Conservation (phyloP, 2,329 filamentous ascomycete species). For the Fusarium ambrosium region DNA sequence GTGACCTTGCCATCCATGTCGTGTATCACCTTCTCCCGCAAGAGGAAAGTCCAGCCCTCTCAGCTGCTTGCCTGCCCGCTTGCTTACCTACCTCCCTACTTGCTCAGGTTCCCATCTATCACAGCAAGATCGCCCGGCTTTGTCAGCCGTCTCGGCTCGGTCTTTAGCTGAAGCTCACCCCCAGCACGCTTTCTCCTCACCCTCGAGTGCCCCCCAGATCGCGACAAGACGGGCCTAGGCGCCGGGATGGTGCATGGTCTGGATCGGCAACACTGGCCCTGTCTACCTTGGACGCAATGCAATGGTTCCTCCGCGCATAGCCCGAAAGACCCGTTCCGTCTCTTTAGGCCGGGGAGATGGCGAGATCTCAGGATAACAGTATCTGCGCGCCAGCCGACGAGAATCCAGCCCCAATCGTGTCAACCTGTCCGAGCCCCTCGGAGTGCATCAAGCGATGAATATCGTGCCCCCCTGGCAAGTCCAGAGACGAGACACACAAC, state of each 20-base stretch:
- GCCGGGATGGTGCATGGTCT: slow-evolving; percentile 9
- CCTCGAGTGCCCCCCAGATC: slow-evolving; percentile 8
- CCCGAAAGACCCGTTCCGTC: neutral
- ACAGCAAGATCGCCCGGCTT: neutral
- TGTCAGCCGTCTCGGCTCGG: slow-evolving; percentile 13
- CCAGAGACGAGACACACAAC: slow-evolving; percentile 23
- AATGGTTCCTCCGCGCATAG: slow-evolving; percentile 21
- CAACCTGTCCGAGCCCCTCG: slow-evolving; percentile 8
- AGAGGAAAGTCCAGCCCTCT: slow-evolving; percentile 22
- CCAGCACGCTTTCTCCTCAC: neutral
- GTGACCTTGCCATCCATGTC: neutral
- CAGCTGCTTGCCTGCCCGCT: neutral
- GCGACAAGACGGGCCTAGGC: slow-evolving; percentile 13
- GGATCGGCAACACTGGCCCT: neutral
- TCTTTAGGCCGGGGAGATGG: slow-evolving; percentile 12
- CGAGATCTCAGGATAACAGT: slow-evolving; percentile 16
- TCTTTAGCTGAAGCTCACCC: slow-evolving; percentile 15
- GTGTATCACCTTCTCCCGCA: slow-evolving; percentile 8
- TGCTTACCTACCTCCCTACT: neutral
- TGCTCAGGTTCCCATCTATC: neutral
- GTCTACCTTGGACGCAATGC: neutral
- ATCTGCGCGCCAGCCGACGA: slow-evolving; percentile 16
- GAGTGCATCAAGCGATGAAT: slow-evolving; percentile 25
- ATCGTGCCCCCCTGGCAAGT: slow-evolving; percentile 29
- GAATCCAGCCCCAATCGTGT: slow-evolving; percentile 14